A percentile compares a stretch with the other conserved stretches of the same genome.
phyloP scores from a whole-genome alignment of 306 rosid genomes.

The Albizia julibrissin region DNA sequence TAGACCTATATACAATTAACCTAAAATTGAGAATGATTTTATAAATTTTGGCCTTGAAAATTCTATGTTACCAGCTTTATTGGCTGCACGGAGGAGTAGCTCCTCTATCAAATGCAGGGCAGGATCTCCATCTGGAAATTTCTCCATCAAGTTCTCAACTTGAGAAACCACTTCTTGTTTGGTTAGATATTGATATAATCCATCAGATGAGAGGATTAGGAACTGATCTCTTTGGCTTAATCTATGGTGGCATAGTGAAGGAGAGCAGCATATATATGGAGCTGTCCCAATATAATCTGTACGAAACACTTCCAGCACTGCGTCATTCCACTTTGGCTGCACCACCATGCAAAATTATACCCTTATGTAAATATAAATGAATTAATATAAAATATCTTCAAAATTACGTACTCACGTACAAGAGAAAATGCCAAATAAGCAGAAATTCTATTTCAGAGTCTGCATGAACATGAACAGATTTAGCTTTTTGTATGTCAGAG shows the following conservation, averaged over 20 bases:
- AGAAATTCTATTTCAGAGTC: background rate
- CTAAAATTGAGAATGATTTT: no score
- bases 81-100: background rate
- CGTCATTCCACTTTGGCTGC: slow-evolving; percentile 9
- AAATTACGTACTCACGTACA: background rate
- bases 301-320: background rate
- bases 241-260: background rate
- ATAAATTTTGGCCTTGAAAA: background rate
- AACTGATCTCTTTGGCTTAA: background rate
- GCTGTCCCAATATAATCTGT: background rate
- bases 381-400: background rate
- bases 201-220: slow-evolving; percentile 2
- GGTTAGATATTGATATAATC: background rate
- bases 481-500: background rate
- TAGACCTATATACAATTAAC: no score
- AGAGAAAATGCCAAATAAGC: background rate
- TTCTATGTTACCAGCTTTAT: background rate
- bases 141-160: background rate
- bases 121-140: background rate
- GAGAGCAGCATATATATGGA: background rate
- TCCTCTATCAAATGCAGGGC: background rate
- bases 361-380: background rate
- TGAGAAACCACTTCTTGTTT: background rate
- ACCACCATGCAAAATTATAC: background rate
- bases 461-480: background rate